Conservation (phyloP, 495 filamentous ascomycete species). For the Aspergillus biplanus region DNA sequence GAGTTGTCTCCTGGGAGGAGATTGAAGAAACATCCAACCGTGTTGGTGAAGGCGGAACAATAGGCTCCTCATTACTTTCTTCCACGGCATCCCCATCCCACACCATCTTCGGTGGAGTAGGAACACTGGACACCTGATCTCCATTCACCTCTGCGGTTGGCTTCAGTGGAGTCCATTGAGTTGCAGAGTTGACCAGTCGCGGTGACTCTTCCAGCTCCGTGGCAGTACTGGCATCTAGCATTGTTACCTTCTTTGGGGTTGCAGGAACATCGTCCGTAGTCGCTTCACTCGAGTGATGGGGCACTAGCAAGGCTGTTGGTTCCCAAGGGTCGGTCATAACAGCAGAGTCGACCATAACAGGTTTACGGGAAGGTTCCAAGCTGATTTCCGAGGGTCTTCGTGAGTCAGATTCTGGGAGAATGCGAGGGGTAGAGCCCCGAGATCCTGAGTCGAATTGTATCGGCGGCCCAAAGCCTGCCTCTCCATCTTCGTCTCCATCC, state of each 20-base stretch:
- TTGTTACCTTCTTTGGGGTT: conserved; percentile 27
- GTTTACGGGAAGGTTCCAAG: conserved; percentile 33
- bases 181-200: conserved; percentile 37
- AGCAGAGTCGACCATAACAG: conserved; percentile 74
- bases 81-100: conserved; percentile 37
- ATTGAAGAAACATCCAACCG: conserved; percentile 43
- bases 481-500: conserved; percentile 66
- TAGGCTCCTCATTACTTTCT: conserved; percentile 22
- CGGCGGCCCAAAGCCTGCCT: conserved; percentile 48
- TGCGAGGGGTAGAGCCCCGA: conserved; percentile 55
- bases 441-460: conserved; percentile 44
- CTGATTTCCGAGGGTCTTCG: conserved; percentile 42
- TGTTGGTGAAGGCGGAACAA: conserved; percentile 24
- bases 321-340: conserved; percentile 86
- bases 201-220: conserved; percentile 26
- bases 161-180: conserved; percentile 44
- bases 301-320: conserved; percentile 18
- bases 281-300: conserved; percentile 12
- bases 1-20: conserved; percentile 42
- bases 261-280: conserved; percentile 17
- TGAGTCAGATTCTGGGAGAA: conserved; percentile 43
- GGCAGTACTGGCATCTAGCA: conserved; percentile 26
- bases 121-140: conserved; percentile 38
- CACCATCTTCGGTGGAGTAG: conserved; percentile 44
- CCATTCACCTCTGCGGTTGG: conserved; percentile 22